Evolutionary conservation across 352 stramenopile genomes (phyloP), one percentile per base, ranked within the genome.

Genomic region (Pythium rhizo-oryzae): DNA sequence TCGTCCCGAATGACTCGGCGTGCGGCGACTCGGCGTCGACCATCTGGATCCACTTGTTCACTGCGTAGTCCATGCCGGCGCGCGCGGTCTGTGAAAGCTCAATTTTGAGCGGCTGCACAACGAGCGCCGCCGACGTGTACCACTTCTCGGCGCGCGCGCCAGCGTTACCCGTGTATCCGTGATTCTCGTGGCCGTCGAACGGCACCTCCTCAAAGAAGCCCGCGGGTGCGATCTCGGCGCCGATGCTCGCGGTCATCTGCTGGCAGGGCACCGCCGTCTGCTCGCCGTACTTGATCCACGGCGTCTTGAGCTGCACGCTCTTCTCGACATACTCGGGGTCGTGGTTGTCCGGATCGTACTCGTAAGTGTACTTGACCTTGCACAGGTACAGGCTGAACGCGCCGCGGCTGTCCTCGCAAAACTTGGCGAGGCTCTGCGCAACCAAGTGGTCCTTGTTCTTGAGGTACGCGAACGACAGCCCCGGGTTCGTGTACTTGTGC

Each of bases 401-500:
- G 13, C 58, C 50, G 9, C 16, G 6, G 25, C 8, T 64, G 6
- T 62, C 66, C 37, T 67, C 59, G 35, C 59, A 72, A 24, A 72
- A 68, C 53, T 64, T 72, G 59, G 53, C 59, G 13, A 72, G 43
- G 23, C 43, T 60, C 35, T 59, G 24, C 8, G 66, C 59, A 13
- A 72, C 30, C 18, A 50, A 7, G 18, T 49, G 44, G 49, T 69
- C 59, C 16, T 64, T 59, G 44, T 62, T 65, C 60, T 72, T 72
- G 54, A 72, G 52, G 25, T 61, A 65, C 13, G 44, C 33, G n/a
- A 63, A 68, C 23, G 41, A 57, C 21, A 72, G 30, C 1, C 59
- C 54, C n/a, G 41, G 47, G n/a, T 72, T 41, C 13, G 66, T 56
- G 59, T 72, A 68, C 28, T 72, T 49, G 44, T 72, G 66, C 55